These are phyloP conservation scores for Vitis hybrid DNA, from an alignment of 177 flowering plant genomes.

Conservation along the genomic window DNA sequence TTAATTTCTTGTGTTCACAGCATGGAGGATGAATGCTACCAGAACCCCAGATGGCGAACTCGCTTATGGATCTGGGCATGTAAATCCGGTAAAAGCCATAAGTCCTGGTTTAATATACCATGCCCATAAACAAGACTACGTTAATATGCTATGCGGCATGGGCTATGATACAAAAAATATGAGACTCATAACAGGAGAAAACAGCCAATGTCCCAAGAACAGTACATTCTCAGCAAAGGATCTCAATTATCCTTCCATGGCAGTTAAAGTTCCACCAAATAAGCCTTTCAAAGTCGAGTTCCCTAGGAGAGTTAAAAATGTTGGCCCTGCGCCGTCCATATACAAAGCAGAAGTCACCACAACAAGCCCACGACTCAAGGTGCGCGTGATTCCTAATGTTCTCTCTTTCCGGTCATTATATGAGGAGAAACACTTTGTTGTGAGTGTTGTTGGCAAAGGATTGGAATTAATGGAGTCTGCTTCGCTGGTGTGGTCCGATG, in stretches of 20 bases:
- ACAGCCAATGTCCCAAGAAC: conserved; percentile 9
- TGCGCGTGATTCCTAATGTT: conserved; percentile 24
- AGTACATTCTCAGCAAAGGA: conserved; percentile 9
- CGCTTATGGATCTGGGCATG: conserved; percentile 25
- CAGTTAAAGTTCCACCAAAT: neutral
- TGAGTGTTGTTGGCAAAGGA: conserved; percentile 20
- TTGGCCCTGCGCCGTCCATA: conserved; percentile 29
- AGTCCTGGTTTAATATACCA: conserved; percentile 26
- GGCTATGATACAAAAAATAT: neutral
- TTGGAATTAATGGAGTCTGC: neutral
- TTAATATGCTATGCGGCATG: conserved; percentile 12
- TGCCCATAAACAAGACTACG: conserved; percentile 6
- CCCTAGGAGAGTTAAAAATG: conserved; percentile 42
- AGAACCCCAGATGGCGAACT: conserved; percentile 17
- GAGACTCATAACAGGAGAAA: neutral
- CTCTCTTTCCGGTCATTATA: conserved; percentile 31
- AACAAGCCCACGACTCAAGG: neutral
- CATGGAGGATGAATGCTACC: conserved; percentile 15
- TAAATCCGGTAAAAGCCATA: neutral
- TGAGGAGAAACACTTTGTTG: conserved; percentile 29
- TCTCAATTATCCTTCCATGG: conserved; percentile 61
- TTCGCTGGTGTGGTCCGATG: conserved; percentile 33
- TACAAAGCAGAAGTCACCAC: conserved; percentile 28
- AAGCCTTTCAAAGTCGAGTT: conserved; percentile 14
- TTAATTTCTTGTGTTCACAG: conserved; percentile 3